A percentile compares a stretch with the other conserved stretches of the same genome.
phyloP scores from a whole-genome alignment of 2,329 filamentous ascomycete genomes.

The Graphilbum fragrans region DNA sequence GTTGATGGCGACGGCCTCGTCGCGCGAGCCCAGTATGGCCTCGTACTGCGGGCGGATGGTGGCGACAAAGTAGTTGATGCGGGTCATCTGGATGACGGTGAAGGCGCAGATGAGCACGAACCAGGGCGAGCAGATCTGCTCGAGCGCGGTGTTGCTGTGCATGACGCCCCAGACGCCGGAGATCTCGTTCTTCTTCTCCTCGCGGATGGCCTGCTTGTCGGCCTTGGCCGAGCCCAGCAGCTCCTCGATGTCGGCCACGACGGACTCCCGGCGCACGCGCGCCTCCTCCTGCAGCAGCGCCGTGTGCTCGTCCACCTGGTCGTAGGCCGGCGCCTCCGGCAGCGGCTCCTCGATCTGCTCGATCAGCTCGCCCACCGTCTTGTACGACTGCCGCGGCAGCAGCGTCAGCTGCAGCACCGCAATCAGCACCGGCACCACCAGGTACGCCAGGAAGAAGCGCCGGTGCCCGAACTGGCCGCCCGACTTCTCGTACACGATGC shows the following conservation, averaged over 20 bases:
- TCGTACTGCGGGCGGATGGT: conserved; percentile 75
- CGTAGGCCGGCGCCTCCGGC: conserved; percentile 21
- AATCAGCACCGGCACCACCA: conserved; percentile 58
- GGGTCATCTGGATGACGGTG: conserved; percentile 63
- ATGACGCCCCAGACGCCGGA: conserved; percentile 81
- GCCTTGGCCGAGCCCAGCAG: conserved; percentile 55
- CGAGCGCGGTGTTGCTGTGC: conserved; percentile 55
- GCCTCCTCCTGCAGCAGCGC: conserved; percentile 43
- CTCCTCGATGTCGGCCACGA: conserved; percentile 59
- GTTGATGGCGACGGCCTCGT: conserved; percentile 58
- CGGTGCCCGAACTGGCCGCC: conserved; percentile 44
- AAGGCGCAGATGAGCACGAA: conserved; percentile 76
- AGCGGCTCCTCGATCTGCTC: conserved; percentile 50
- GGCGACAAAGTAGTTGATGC: conserved; percentile 89
- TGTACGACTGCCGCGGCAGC: conserved; percentile 68
- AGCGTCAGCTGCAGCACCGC: conserved; percentile 53
- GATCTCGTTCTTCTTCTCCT: conserved; percentile 56
- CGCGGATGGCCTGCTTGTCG: conserved; percentile 49
- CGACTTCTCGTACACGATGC: conserved; percentile 49
- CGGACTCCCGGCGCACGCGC: conserved; percentile 45
- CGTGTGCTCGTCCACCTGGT: conserved; percentile 46
- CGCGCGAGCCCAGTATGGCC: conserved; percentile 53
- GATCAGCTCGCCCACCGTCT: conserved; percentile 74
- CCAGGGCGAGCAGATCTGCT: conserved; percentile 73
- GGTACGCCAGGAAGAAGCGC: conserved; percentile 61